Evolutionary conservation across 2,329 filamentous ascomycete species (phyloP).

Genomic region (Pseudogymnoascus sp.): DNA sequence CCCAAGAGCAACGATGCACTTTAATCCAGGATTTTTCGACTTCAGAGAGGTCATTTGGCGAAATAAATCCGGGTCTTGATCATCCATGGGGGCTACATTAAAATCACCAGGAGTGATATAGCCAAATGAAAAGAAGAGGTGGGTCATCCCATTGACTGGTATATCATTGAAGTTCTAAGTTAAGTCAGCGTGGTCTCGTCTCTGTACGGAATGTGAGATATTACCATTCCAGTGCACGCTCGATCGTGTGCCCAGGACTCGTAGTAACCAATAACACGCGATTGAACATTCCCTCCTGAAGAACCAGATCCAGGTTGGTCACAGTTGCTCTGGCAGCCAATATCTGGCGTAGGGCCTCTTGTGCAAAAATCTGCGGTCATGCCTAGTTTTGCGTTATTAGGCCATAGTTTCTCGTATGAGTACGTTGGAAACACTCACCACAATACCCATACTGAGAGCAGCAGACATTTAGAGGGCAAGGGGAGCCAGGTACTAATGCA

Average conservation of each 20-base stretch:
- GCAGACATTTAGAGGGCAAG: conserved; percentile 25
- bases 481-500: conserved; percentile 16
- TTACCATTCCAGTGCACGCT: conserved; percentile 11
- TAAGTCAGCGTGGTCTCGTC: neutral
- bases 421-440: conserved; percentile 15
- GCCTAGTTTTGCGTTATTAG: conserved; percentile 9
- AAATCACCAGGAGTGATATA: conserved; percentile 30
- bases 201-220: neutral
- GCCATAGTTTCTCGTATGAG: conserved; percentile 5
- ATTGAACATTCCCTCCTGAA: neutral
- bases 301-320: conserved; percentile 2
- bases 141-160: conserved; percentile 16
- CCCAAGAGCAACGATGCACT: conserved; percentile 20
- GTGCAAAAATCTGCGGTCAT: conserved; percentile 21
- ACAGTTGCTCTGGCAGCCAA: conserved; percentile 15
- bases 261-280: conserved; percentile 19
- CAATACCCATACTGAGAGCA: conserved; percentile 17
- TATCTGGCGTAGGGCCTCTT: conserved; percentile 5
- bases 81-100: conserved; percentile 21
- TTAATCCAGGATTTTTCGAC: conserved; percentile 14
- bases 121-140: conserved; percentile 23
- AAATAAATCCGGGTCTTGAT: neutral
- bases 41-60: neutral
- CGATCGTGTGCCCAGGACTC: conserved; percentile 11
- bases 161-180: conserved; percentile 11